phyloP scores from a whole-genome alignment of 495 filamentous ascomycete species.

The Hamigera avellanea region DNA sequence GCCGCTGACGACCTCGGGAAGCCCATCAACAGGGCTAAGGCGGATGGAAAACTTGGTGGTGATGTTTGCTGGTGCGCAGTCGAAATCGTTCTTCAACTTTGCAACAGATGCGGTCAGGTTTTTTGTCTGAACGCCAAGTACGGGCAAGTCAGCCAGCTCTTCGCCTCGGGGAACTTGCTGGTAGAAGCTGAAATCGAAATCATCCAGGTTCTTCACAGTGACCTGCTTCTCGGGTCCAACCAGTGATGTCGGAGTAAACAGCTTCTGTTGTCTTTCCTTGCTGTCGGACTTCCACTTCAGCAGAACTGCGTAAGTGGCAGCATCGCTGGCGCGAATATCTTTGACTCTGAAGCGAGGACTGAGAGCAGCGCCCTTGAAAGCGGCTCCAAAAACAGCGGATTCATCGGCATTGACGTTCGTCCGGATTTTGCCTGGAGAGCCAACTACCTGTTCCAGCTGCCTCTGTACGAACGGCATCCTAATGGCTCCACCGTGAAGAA shows the following conservation, averaged over 20 bases:
- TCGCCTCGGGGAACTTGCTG: conserved; percentile 45
- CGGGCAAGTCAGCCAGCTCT: conserved; percentile 37
- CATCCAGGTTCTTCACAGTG: conserved; percentile 73
- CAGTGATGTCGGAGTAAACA: conserved; percentile 70
- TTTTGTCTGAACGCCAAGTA: conserved; percentile 50
- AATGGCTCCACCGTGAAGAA: conserved; percentile 83
- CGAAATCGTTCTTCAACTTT: conserved; percentile 60
- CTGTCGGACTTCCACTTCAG: conserved; percentile 52
- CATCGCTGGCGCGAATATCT: conserved; percentile 76
- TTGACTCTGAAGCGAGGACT: conserved; percentile 95
- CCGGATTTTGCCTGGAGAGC: conserved; percentile 64
- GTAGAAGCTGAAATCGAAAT: conserved; percentile 72
- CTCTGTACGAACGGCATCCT: conserved; percentile 93
- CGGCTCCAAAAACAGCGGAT: conserved; percentile 91
- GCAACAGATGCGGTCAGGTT: conserved; percentile 78
- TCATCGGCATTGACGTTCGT: conserved; percentile 97
- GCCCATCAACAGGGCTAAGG: conserved; percentile 61
- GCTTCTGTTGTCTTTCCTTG: conserved; percentile 56
- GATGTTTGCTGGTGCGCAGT: conserved; percentile 66
- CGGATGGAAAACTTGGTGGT: conserved; percentile 67
- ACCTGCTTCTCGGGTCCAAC: conserved; percentile 76
- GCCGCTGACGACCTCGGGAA: conserved; percentile 66
- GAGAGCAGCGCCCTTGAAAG: conserved; percentile 83
- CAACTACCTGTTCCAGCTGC: conserved; percentile 66
- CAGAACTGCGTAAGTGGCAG: conserved; percentile 56